Percentiles rank a stretch among this genome's conserved stretches.
Conservation (phyloP, 441 rosid genomes). For the Populus hybrid region DNA sequence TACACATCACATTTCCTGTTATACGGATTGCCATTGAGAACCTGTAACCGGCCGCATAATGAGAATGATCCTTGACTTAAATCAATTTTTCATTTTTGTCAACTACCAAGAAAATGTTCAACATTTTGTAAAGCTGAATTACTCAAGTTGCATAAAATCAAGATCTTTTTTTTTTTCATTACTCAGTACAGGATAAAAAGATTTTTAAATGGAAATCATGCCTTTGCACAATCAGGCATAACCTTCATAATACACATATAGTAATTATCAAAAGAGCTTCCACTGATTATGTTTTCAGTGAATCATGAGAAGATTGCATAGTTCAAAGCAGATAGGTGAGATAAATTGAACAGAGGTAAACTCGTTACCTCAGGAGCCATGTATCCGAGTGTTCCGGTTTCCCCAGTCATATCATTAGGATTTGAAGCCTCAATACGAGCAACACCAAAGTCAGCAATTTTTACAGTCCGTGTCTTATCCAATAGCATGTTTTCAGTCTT, state of each 20-base stretch:
- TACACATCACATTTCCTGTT: constrained; percentile 95
- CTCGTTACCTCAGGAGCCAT: constrained; percentile 95
- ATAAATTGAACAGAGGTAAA: neutral
- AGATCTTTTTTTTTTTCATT: neutral
- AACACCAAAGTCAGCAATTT: constrained; percentile 96
- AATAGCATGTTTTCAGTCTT: constrained; percentile 95
- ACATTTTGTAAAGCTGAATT: neutral
- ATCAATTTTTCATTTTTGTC: neutral
- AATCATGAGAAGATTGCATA: neutral
- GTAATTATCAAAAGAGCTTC: neutral
- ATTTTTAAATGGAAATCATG: neutral
- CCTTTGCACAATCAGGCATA: neutral
- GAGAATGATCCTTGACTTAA: constrained; percentile 16
- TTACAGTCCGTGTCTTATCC: constrained; percentile 79
- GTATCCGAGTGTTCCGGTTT: constrained; percentile 96
- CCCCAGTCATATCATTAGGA: constrained; percentile 98
- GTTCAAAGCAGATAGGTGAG: neutral
- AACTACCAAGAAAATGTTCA: neutral
- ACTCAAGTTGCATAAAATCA: neutral
- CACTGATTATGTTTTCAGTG: neutral
- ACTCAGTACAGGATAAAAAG: neutral
- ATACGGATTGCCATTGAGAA: constrained; percentile 87
- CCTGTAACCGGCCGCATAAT: constrained; percentile 41
- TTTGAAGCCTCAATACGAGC: constrained; percentile 96
- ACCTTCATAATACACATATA: neutral